Evolutionary conservation across 176 grass and related monocot genomes (phyloP), one percentile per base, ranked within the genome.

Genomic region (Ananas comosus): DNA sequence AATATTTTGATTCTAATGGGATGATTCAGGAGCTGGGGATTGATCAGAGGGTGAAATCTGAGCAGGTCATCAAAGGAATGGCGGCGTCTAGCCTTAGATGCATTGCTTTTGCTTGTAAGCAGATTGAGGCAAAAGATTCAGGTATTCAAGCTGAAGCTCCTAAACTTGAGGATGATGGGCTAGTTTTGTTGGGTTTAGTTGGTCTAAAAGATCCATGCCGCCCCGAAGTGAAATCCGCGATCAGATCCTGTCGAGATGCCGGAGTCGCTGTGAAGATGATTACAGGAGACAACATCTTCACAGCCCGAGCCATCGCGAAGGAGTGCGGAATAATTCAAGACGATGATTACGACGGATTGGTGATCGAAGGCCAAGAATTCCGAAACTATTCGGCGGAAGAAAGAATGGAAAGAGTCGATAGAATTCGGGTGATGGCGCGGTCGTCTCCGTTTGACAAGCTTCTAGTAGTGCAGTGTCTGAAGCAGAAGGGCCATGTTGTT

Each of bases 241-340:
- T 97, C 0, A 72, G 69, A 21, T 81, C 79, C 3, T 92, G 93
- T 79, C 83, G 66, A 0, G 72, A 54, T 8, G 93, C 93, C 0
- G 86, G 93, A 11, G 82, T 92, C 9, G 81, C 64, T 7, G 86
- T 97, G 11, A 97, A 89, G 63, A 97, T 97, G 89, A 86, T 97
- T n/a, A 97, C 93, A 0, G 89, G 93, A 3, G 93, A 97, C 83
- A 92, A 97, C 72, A 9, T 97, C 14, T 91, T 90, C 61, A 96
- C 93, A 4, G 93, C 93, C 0, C 51, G 83, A 8, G 82, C 89
- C 67, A 97, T 97, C 10, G 93, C 93, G 51, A 57, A 25, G 6
- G 93, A 92, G 51, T 92, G 93, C 1, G 93, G 93, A 2, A 97
- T 97, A 77, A 67, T 89, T 48, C 64, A 48, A 3, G 1, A 12